Evolutionary conservation across 1,284 basidiomycete genomes (phyloP).

Genomic region (Apiotrichum gamsii): DNA sequence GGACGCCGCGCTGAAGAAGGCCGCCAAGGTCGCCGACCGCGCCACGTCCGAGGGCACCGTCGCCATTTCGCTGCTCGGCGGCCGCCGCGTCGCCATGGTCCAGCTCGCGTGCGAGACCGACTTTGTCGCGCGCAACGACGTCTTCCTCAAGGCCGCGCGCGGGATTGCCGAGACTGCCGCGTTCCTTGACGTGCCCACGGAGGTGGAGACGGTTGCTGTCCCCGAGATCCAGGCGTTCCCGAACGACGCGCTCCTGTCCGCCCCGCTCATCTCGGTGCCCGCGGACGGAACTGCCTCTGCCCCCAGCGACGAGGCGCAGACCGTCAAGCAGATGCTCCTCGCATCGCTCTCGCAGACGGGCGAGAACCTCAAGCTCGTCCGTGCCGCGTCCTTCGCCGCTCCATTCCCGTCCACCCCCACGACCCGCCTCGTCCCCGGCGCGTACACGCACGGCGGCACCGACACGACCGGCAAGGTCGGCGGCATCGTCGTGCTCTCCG

Average conservation of each 20-base stretch:
- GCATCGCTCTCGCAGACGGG: conserved; percentile 78
- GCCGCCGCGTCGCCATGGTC: conserved; percentile 71
- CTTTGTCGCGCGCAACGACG: conserved; percentile 82
- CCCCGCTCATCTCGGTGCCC: conserved; percentile 59
- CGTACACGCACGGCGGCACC: conserved; percentile 70
- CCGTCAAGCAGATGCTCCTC: conserved; percentile 69
- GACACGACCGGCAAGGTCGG: conserved; percentile 64
- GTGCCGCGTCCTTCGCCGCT: conserved; percentile 66
- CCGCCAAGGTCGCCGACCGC: conserved; percentile 72
- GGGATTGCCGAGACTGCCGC: conserved; percentile 84
- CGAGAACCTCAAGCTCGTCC: conserved; percentile 75
- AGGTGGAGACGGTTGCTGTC: conserved; percentile 23
- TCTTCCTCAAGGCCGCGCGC: conserved; percentile 70
- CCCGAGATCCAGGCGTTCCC: conserved; percentile 37
- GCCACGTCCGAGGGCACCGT: conserved; percentile 72
- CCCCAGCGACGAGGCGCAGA: conserved; percentile 43
- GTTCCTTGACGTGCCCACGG: conserved; percentile 58
- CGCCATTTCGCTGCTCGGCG: conserved; percentile 63
- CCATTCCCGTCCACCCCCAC: conserved; percentile 51
- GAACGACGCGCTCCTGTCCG: conserved; percentile 57
- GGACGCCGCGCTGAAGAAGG: conserved; percentile 51
- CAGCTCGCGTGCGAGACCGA: conserved; percentile 97
- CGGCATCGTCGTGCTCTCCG: conserved; percentile 59
- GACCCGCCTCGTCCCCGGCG: conserved; percentile 60
- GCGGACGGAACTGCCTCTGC: conserved; percentile 12